phyloP scores from a whole-genome alignment of 106 monocot genomes.

The Dendrobium chrysotoxum region DNA sequence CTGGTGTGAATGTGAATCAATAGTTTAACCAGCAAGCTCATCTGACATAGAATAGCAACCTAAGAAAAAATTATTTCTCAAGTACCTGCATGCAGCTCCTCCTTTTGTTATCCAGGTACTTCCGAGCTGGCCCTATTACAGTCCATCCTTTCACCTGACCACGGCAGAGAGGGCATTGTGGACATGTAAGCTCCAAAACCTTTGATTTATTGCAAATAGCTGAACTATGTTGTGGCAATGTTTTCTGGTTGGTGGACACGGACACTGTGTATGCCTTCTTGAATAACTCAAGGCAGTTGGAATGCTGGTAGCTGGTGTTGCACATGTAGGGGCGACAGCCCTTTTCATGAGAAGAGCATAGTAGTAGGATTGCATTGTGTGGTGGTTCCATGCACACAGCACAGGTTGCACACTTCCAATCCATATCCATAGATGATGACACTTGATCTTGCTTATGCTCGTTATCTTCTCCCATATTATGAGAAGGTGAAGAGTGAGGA shows the following conservation, averaged over 20 bases:
- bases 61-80: neutral
- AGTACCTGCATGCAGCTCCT: constrained; percentile 10
- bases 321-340: constrained; percentile 18
- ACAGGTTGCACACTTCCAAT: constrained; percentile 2
- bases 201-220: neutral
- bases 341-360: constrained; percentile 8
- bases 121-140: constrained; percentile 5
- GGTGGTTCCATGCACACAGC: constrained; percentile 14
- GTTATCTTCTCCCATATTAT: too few species aligned
- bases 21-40: too few species aligned
- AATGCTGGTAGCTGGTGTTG: constrained; percentile 5
- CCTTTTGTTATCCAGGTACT: constrained; percentile 6
- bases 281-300: constrained; percentile 11
- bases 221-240: neutral
- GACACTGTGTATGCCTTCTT: neutral
- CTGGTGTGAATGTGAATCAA: too few species aligned
- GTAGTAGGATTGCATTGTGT: constrained; percentile 11
- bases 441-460: neutral
- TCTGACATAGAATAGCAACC: neutral
- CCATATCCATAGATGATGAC: neutral
- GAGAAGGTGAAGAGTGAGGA: neutral
- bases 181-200: neutral
- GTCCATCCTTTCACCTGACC: constrained; percentile 6
- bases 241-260: neutral
- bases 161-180: constrained; percentile 13